A percentile compares a stretch with the other conserved stretches of the same genome.
phyloP scores from a whole-genome alignment of 1,284 basidiomycete species.

The Marasmius fiardii region DNA sequence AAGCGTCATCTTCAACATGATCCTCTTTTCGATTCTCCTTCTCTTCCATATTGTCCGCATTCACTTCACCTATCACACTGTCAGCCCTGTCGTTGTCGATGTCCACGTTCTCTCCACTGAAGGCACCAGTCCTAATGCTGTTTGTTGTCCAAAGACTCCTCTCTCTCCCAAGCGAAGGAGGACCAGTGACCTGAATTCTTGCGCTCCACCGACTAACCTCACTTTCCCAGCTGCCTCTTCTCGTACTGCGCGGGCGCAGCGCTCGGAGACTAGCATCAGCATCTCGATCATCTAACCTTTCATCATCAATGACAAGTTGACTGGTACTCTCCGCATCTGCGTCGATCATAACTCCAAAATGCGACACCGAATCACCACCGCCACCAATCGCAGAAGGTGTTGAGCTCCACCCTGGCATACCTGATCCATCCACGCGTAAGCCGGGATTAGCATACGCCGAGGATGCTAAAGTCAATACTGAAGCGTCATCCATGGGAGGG shows the following conservation, averaged over 20 bases:
- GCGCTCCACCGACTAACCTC: slow-evolving; percentile 83
- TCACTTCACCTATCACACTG: not conserved
- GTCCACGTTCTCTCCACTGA: slow-evolving; percentile 28
- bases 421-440: slow-evolving; percentile 31
- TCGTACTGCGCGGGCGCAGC: slow-evolving; percentile 72
- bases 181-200: slow-evolving; percentile 44
- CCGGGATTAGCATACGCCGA: slow-evolving; percentile 80
- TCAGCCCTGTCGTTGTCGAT: not conserved
- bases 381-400: slow-evolving; percentile 47
- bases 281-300: slow-evolving; percentile 62
- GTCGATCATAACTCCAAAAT: slow-evolving; percentile 55
- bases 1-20: not conserved
- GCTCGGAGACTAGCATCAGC: slow-evolving; percentile 78
- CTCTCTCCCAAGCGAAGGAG: slow-evolving; percentile 42
- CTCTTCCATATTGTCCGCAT: slow-evolving; percentile 24
- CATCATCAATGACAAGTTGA: slow-evolving; percentile 52
- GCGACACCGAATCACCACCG: slow-evolving; percentile 70
- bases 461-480: slow-evolving; percentile 87
- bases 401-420: slow-evolving; percentile 38
- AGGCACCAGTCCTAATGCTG: slow-evolving; percentile 51
- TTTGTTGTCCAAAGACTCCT: slow-evolving; percentile 57
- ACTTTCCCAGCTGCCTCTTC: slow-evolving; percentile 82
- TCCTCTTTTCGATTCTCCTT: slow-evolving; percentile 26
- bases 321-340: slow-evolving; percentile 63
- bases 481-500: slow-evolving; percentile 89